Conservation (phyloP, 148 eudicot species). For the Vaccinium darrowii region DNA sequence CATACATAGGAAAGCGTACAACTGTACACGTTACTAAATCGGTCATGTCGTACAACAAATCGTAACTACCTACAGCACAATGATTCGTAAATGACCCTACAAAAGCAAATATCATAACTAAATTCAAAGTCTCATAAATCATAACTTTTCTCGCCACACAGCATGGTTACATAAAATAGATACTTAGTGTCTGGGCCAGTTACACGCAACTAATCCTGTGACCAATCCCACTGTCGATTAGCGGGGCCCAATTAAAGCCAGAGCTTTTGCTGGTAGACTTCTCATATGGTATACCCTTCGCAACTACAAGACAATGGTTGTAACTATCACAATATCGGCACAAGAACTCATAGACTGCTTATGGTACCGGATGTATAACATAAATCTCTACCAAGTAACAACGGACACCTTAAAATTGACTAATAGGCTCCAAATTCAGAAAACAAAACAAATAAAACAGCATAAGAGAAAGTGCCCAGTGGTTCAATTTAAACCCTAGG, state of each 20-base stretch:
- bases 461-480: not conserved
- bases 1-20: not conserved
- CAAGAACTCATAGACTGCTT: not conserved
- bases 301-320: not conserved
- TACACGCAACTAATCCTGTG: no score
- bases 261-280: no score
- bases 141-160: not conserved
- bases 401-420: not conserved
- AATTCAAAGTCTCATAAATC: not conserved
- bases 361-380: not conserved
- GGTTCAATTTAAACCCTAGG: slow-evolving; percentile 5
- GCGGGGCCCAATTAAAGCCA: no score
- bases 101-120: not conserved
- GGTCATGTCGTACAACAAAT: not conserved
- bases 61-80: not conserved
- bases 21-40: not conserved
- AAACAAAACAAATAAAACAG: not conserved
- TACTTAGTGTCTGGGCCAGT: no score
- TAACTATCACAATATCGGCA: not conserved
- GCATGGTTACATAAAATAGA: not conserved
- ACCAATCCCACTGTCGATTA: no score
- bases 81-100: not conserved
- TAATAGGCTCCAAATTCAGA: not conserved
- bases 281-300: not conserved
- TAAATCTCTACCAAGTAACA: not conserved